These are phyloP conservation scores for Microbotryum scabiosae DNA, from an alignment of 1,284 basidiomycete species.

Conservation along the genomic window DNA sequence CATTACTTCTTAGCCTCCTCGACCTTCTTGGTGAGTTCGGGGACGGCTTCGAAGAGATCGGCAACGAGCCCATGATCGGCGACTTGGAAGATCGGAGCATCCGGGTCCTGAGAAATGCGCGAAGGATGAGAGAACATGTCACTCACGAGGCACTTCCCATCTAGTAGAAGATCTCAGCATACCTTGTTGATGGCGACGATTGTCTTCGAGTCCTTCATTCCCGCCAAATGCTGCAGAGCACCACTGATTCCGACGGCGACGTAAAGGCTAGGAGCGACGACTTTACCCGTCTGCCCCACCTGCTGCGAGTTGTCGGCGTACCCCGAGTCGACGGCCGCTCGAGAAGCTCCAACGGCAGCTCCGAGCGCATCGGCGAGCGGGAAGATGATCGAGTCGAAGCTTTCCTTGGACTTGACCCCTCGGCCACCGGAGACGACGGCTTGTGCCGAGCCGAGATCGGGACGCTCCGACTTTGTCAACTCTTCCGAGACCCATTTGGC, in stretches of 20 bases:
- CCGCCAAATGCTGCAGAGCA: constrained; percentile 96
- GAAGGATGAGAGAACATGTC: constrained; percentile 10
- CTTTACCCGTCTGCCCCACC: constrained; percentile 97
- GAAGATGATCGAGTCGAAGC: constrained; percentile 77
- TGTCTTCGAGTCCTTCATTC: constrained; percentile 98
- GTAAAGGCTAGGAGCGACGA: constrained; percentile 71
- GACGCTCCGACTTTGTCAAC: constrained; percentile 83
- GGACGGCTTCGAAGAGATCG: constrained; percentile 76
- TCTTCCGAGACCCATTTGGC: constrained; percentile 72
- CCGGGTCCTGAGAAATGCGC: constrained; percentile 61
- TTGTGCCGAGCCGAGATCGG: constrained; percentile 79
- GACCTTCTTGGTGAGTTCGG: constrained; percentile 75
- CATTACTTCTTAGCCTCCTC: constrained; percentile 44
- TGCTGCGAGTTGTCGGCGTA: constrained; percentile 98
- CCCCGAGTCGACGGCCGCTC: constrained; percentile 95
- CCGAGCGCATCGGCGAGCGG: constrained; percentile 88
- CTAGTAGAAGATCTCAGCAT: constrained; percentile 11
- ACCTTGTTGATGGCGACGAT: constrained; percentile 99
- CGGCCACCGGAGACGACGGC: constrained; percentile 92
- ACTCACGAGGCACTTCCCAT: neutral
- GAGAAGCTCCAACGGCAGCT: constrained; percentile 92
- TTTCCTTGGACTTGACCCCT: constrained; percentile 89
- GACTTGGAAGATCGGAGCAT: constrained; percentile 98
- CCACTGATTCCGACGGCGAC: constrained; percentile 95
- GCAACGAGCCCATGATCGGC: constrained; percentile 91